Evolutionary conservation across 78 protist genomes (phyloP).

Genomic region (Blattamonas nauphoetae): DNA sequence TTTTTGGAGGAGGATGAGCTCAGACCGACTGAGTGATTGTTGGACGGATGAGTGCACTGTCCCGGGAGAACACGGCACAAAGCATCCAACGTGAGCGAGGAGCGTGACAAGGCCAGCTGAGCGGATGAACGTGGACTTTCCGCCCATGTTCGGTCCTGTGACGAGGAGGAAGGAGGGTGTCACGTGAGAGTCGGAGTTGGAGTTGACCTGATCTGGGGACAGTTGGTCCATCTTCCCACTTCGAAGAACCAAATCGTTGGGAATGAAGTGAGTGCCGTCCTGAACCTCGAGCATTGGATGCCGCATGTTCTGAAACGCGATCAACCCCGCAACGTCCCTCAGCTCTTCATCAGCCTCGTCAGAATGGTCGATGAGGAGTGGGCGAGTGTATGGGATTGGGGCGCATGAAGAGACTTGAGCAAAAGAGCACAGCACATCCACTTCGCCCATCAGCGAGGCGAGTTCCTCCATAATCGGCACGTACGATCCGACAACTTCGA

Average conservation of each 20-base stretch:
- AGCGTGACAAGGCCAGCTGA: conserved; percentile 42
- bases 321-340: neutral
- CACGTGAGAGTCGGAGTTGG: neutral
- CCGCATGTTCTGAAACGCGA: conserved; percentile 47
- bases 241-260: conserved; percentile 61
- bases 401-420: conserved; percentile 57
- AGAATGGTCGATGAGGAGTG: conserved; percentile 25
- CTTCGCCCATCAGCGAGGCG: conserved; percentile 31
- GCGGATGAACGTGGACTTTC: conserved; percentile 72
- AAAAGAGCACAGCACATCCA: conserved; percentile 58
- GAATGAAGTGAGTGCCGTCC: conserved; percentile 61
- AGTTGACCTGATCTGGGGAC: neutral
- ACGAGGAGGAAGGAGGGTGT: conserved; percentile 47
- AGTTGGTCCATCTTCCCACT: neutral
- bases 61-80: conserved; percentile 71
- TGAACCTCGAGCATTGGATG: conserved; percentile 85
- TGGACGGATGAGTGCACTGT: neutral
- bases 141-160: conserved; percentile 79
- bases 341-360: neutral
- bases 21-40: neutral
- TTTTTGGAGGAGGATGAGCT: neutral
- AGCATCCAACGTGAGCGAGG: conserved; percentile 95
- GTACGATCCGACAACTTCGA: conserved; percentile 28
- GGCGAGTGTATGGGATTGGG: conserved; percentile 62
- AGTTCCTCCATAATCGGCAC: conserved; percentile 39